Percentiles rank a stretch among this genome's conserved stretches.
Conservation (phyloP, 768 basidiomycete species). For the Neoboletus brunneissimus region DNA sequence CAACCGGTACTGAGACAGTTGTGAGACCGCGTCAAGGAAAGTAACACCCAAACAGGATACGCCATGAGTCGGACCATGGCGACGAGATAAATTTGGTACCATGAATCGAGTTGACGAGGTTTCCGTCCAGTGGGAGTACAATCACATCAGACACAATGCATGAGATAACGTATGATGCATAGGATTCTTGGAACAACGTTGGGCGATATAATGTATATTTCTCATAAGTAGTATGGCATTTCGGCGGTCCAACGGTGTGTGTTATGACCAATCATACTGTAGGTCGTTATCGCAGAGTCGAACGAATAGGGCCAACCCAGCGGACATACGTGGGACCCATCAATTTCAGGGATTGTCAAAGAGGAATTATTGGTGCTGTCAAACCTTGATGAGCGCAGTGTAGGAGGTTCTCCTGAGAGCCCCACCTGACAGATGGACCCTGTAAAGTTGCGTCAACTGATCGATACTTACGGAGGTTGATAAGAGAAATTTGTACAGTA, state of each 20-base stretch:
- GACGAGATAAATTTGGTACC: constrained; percentile 16
- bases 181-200: neutral
- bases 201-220: too few species aligned
- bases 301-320: constrained; percentile 9
- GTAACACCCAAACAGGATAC: neutral
- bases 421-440: constrained; percentile 25
- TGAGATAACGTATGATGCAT: neutral
- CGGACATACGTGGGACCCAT: constrained; percentile 24
- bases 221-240: neutral
- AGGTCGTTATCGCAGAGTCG: constrained; percentile 12
- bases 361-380: constrained; percentile 25
- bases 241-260: neutral
- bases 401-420: constrained; percentile 6
- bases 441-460: constrained; percentile 19
- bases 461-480: constrained; percentile 24
- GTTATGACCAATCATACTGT: neutral
- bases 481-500: constrained; percentile 21
- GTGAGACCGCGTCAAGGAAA: neutral
- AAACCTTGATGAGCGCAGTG: constrained; percentile 25
- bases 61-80: too few species aligned
- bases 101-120: neutral
- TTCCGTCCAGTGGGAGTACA: neutral
- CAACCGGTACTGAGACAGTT: neutral
- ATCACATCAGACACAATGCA: neutral
- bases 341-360: constrained; percentile 17